phyloP scores from a whole-genome alignment of 306 rosid species.

The Albizia julibrissin region DNA sequence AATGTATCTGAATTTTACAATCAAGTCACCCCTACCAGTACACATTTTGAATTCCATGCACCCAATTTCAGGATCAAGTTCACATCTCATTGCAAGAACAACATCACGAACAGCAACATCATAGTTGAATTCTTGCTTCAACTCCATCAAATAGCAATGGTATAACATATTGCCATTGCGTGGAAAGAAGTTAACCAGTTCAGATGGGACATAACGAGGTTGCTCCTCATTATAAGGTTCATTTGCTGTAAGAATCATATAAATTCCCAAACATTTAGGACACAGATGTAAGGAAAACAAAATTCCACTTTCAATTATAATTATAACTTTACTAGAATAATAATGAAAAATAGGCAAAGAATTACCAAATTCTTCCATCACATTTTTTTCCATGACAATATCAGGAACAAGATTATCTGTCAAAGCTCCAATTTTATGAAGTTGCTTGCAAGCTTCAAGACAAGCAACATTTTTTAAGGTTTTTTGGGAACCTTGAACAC shows the following conservation, averaged over 20 bases:
- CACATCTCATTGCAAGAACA: slow-evolving; percentile 54
- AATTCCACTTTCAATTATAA: slow-evolving; percentile 9
- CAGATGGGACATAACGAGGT: slow-evolving; percentile 61
- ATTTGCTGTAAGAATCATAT: slow-evolving; percentile 46
- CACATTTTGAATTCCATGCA: slow-evolving; percentile 46
- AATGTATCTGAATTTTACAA: slow-evolving; percentile 44
- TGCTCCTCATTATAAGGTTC: slow-evolving; percentile 58
- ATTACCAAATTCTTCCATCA: slow-evolving; percentile 60
- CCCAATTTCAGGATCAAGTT: slow-evolving; percentile 59
- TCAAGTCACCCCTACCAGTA: slow-evolving; percentile 54
- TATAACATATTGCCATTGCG: slow-evolving; percentile 37
- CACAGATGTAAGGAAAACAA: background rate
- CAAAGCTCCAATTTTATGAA: slow-evolving; percentile 83
- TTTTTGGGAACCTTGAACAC: slow-evolving; percentile 51
- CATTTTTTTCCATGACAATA: slow-evolving; percentile 59
- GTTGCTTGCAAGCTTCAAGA: slow-evolving; percentile 89
- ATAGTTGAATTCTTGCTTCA: slow-evolving; percentile 53
- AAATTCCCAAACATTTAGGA: slow-evolving; percentile 14
- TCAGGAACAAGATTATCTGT: slow-evolving; percentile 85
- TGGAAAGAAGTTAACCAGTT: slow-evolving; percentile 45
- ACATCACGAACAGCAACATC: slow-evolving; percentile 53
- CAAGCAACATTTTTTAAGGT: slow-evolving; percentile 66
- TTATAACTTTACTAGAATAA: slow-evolving; percentile 21
- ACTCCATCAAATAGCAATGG: slow-evolving; percentile 73
- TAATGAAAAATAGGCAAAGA: slow-evolving; percentile 16